phyloP scores from a whole-genome alignment of 2,329 filamentous ascomycete genomes.

The Penicillium expansum region DNA sequence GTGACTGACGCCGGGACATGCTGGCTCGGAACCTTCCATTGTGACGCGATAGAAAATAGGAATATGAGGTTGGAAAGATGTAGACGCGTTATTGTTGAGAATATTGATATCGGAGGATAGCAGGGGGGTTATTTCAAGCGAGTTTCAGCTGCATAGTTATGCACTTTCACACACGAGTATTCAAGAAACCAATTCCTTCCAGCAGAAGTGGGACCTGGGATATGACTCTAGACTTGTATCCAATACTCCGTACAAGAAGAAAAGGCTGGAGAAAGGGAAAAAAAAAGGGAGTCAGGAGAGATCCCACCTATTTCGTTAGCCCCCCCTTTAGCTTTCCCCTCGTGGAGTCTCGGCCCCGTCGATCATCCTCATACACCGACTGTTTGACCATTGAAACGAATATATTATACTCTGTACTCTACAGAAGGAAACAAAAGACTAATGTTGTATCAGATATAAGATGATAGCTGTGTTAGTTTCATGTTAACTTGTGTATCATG shows the following conservation, averaged over 20 bases:
- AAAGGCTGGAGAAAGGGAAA: slow-evolving; percentile 13
- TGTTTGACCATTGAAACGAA: slow-evolving; percentile 13
- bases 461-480: no score
- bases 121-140: neutral
- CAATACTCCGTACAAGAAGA: neutral
- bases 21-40: slow-evolving; percentile 29
- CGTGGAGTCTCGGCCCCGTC: slow-evolving; percentile 27
- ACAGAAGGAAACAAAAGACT: no score
- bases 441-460: no score
- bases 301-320: slow-evolving; percentile 20
- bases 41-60: neutral
- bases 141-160: slow-evolving; percentile 2
- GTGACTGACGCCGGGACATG: slow-evolving; percentile 24
- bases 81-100: slow-evolving; percentile 1
- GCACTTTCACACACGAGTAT: neutral
- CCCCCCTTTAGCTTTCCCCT: slow-evolving; percentile 20
- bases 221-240: slow-evolving; percentile 6
- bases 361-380: slow-evolving; percentile 30
- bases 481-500: no score
- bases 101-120: slow-evolving; percentile 2
- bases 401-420: no score
- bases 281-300: slow-evolving; percentile 24
- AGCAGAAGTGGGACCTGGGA: slow-evolving; percentile 2
- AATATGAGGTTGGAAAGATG: neutral
- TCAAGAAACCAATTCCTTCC: neutral